Evolutionary conservation across 2,329 filamentous ascomycete species (phyloP), one percentile per base, ranked within the genome.

Genomic region (Podosphaera fusca): DNA sequence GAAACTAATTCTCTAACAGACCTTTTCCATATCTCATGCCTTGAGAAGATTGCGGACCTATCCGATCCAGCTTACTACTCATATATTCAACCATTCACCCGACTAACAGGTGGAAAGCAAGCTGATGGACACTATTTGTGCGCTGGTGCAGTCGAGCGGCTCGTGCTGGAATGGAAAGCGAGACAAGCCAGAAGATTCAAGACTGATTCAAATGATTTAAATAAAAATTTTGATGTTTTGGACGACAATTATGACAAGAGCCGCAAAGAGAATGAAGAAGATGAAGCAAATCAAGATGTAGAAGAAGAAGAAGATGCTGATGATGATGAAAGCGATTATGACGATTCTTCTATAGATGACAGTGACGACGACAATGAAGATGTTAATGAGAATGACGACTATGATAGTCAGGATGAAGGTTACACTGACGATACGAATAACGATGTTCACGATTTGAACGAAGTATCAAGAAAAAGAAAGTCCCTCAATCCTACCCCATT

Each of bases 41-140:
- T 55, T 55, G 53, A 55, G 42, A 55, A 42, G 40, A 55, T 55
- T 33, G 53, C 40, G 21, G 53, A 55, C 35, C 30, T 55, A 8
- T 55, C 53, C 21, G 30, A 40, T 14, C 8, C 53, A 2, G 53
- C 53, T 21, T 55, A 40, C 34, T 42, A 40, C 29, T n/a, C n/a
- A 8, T 34, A 35, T 7, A 45, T 55, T 31, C 14, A 55, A 34
- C 35, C 53, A 21, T 40, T 55, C 7, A 55, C 35, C 21, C 21
- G 53, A 6, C 31, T 40, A 29, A 55, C 35, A 29, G 21, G 21
- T 4, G 34, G 21, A 21, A 42, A 9, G 6, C 14, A 12, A 1
- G 31, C 35, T 14, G 34, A 55, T 31, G 53, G 14, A 42, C 12
- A 55, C 21, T 55, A 42, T 9, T 12, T 55, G n/a, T 55, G 35